Conservation (phyloP, 2,329 filamentous ascomycete species). For the Claviceps spartinae region DNA sequence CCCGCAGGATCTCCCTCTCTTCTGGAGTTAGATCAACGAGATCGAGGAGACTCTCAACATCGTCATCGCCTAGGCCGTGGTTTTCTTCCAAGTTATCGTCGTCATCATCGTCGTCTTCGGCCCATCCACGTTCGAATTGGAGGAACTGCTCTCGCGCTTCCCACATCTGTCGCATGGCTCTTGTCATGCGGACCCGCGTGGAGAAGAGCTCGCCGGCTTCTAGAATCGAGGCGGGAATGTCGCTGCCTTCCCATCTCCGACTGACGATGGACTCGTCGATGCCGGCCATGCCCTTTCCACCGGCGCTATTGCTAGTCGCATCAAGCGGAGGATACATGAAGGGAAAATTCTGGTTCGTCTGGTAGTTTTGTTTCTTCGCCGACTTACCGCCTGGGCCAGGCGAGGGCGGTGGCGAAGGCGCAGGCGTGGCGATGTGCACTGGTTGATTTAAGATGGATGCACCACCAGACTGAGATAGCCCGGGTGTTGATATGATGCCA, state of each 20-base stretch:
- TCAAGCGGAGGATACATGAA: slow-evolving; percentile 94
- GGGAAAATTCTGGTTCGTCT: slow-evolving; percentile 97
- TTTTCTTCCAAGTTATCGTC: slow-evolving; percentile 21
- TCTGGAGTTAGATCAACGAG: slow-evolving; percentile 29
- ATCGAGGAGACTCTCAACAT: slow-evolving; percentile 34
- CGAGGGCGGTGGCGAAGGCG: slow-evolving; percentile 87
- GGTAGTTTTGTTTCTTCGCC: slow-evolving; percentile 97
- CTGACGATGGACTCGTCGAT: slow-evolving; percentile 70
- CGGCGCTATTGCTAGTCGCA: slow-evolving; percentile 74
- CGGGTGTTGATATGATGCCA: slow-evolving; percentile 45
- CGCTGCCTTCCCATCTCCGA: slow-evolving; percentile 81
- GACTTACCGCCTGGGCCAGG: slow-evolving; percentile 78
- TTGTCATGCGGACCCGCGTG: slow-evolving; percentile 76
- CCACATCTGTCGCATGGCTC: slow-evolving; percentile 88
- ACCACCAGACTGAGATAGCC: slow-evolving; percentile 42
- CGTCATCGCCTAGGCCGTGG: slow-evolving; percentile 25
- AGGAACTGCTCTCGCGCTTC: slow-evolving; percentile 84
- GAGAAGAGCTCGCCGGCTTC: slow-evolving; percentile 91
- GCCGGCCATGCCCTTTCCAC: slow-evolving; percentile 74
- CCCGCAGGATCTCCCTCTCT: slow-evolving; percentile 28
- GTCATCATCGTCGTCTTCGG: slow-evolving; percentile 29
- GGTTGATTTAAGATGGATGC: slow-evolving; percentile 86
- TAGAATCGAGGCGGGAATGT: slow-evolving; percentile 85
- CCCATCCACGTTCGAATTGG: slow-evolving; percentile 86
- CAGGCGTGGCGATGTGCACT: slow-evolving; percentile 96